Base-by-base conservation (phyloP, 139 green algal species). In the Coccomyxa sp. region DNA sequence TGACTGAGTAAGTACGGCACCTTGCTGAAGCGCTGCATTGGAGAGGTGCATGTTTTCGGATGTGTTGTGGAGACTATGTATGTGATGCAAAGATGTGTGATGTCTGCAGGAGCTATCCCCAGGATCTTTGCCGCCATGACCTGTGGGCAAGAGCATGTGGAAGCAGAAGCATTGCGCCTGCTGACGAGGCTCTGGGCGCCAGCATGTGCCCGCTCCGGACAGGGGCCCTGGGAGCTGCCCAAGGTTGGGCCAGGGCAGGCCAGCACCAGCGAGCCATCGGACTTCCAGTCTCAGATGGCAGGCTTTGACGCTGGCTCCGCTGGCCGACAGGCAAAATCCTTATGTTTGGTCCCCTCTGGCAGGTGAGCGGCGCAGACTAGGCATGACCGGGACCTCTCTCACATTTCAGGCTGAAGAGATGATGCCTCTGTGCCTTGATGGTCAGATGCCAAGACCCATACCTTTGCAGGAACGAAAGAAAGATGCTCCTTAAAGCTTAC, bases 111-210 rank as follows among this genome's bases (percentile, higher is more conserved):
- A n/a, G 69, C 75, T 54, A 71, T 72, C 3, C 68, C 78, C 33
- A 81, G 86, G 64, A 70, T 93, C 1, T 93, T 93, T 85, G 83
- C 88, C 6, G 84, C 84, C 33, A 81, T 94, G 12, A 41, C 79
- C 24, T 91, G 86, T 55, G 89, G 86, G 14, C 72, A 87, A 35
- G 89, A 94, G 50, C 84, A 90, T 29, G 86, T 95, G 14, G 85
- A 88, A 0, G 80, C 84, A 7, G 93, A 97, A 85, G 92, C 89
- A 5, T 87, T 84, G 29, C 82, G 92, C 33, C 86, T 97, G 55
- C 85, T 97, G 73, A 74, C 86, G 33, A 80, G 93, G 9, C 81
- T 97, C 58, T 95, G 89, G 79, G 85, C 92, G 5, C 92, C 92
- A 18, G 78, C 78, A 4, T 77, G 89, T 0, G 85, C 79, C 0